A percentile compares a stretch with the other conserved stretches of the same genome.
These are phyloP conservation scores for Aspergillus sp. DNA, from an alignment of 2,329 filamentous ascomycete genomes.

Conservation along the genomic window DNA sequence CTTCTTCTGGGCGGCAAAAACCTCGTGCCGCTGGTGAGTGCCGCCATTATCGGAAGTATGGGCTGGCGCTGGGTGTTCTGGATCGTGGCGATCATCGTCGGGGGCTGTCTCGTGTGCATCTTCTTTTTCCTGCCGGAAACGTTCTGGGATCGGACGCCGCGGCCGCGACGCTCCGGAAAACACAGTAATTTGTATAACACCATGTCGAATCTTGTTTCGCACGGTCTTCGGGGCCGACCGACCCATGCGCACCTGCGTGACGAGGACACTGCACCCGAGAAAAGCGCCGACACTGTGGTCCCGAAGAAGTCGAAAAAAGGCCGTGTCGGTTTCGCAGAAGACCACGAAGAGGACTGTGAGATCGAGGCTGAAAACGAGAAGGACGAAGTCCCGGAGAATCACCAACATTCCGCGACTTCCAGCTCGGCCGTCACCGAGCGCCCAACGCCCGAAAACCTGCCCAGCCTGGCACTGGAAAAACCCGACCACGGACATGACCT, in stretches of 20 bases:
- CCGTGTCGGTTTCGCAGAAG: constrained; percentile 59
- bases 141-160: constrained; percentile 86
- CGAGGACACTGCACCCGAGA: constrained; percentile 15
- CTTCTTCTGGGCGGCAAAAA: constrained; percentile 90
- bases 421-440: not conserved
- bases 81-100: constrained; percentile 80
- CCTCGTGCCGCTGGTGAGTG: constrained; percentile 80
- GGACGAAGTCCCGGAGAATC: constrained; percentile 9
- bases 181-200: constrained; percentile 35
- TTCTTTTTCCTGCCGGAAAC: constrained; percentile 94
- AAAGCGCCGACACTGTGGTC: constrained; percentile 9
- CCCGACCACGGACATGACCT: constrained; percentile 21
- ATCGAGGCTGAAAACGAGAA: constrained; percentile 11
- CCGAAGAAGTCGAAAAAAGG: constrained; percentile 37
- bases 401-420: not conserved
- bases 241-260: constrained; percentile 19
- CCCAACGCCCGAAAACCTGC: constrained; percentile 1
- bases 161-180: constrained; percentile 43
- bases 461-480: constrained; percentile 13
- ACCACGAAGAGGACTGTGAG: not conserved
- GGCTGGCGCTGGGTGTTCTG: constrained; percentile 92
- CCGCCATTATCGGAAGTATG: constrained; percentile 73
- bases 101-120: constrained; percentile 66
- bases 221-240: constrained; percentile 36
- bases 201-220: constrained; percentile 37